Conservation (phyloP, 345 rosid genomes). For the Ricinus communis region DNA sequence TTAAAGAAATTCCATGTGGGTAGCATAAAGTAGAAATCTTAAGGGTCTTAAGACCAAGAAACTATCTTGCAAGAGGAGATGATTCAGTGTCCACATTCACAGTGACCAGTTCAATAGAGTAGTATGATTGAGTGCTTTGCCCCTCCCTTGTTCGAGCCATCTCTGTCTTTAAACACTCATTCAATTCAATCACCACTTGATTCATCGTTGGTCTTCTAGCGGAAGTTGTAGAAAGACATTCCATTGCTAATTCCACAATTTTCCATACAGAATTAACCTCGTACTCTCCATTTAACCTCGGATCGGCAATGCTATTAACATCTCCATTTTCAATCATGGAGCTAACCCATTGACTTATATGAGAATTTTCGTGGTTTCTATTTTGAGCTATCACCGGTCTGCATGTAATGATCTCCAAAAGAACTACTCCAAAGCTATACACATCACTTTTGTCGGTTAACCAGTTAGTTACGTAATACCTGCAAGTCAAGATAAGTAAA, state of each 20-base stretch:
- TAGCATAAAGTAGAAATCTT: too few species aligned
- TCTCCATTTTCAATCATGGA: constrained; percentile 26
- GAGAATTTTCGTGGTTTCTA: constrained; percentile 3
- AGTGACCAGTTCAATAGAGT: neutral
- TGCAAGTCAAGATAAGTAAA: constrained; percentile 11
- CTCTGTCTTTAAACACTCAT: neutral
- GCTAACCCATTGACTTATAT: constrained; percentile 21
- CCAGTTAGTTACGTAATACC: constrained; percentile 38
- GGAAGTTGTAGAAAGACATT: constrained; percentile 11
- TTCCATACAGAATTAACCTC: constrained; percentile 22
- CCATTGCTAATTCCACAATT: constrained; percentile 20
- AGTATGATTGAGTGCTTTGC: neutral
- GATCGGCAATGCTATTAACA: constrained; percentile 24
- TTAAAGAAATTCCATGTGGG: neutral
- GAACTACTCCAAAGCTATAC: constrained; percentile 48
- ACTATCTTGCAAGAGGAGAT: constrained; percentile 10
- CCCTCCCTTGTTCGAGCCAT: neutral
- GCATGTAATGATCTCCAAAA: constrained; percentile 46
- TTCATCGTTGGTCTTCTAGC: constrained; percentile 33
- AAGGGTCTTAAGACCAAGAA: too few species aligned
- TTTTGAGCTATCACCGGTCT: constrained; percentile 27
- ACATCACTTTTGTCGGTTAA: constrained; percentile 50
- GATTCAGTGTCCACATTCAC: neutral
- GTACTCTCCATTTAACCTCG: constrained; percentile 7
- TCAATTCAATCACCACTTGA: constrained; percentile 11